These are phyloP conservation scores for Plasmodium malariae DNA, from an alignment of 169 alveolate genomes.

Conservation along the genomic window DNA sequence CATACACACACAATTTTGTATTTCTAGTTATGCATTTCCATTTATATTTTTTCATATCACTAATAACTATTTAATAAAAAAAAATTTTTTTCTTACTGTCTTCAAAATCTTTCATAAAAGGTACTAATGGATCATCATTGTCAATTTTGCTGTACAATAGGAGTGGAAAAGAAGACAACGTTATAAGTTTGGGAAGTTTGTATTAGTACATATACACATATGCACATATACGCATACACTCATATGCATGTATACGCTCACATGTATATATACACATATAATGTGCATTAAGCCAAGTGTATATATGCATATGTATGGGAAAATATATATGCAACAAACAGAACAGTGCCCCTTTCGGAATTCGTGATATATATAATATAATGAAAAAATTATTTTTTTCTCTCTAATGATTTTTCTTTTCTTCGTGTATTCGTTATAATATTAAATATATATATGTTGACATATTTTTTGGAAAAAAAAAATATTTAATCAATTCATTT, in stretches of 20 bases:
- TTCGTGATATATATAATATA: too few species aligned
- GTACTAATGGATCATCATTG: conserved; percentile 70
- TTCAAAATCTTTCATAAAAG: conserved; percentile 74
- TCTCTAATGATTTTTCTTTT: too few species aligned
- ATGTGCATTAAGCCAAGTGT: background rate
- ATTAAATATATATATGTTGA: too few species aligned
- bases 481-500: background rate
- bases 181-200: background rate
- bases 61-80: too few species aligned
- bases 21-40: background rate
- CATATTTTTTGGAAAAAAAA: too few species aligned
- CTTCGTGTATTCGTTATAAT: too few species aligned
- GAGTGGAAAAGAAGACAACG: background rate
- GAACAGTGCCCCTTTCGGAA: too few species aligned
- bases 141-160: conserved; percentile 59
- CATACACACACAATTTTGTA: background rate
- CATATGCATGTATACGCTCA: too few species aligned
- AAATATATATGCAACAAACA: too few species aligned
- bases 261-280: background rate
- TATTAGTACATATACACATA: background rate
- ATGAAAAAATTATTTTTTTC: too few species aligned
- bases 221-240: background rate
- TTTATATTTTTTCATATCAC: background rate
- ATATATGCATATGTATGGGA: too few species aligned
- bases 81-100: conserved; percentile 47